These are phyloP conservation scores for Glebionis coronaria DNA, from an alignment of 129 eudicot species.

Conservation along the genomic window DNA sequence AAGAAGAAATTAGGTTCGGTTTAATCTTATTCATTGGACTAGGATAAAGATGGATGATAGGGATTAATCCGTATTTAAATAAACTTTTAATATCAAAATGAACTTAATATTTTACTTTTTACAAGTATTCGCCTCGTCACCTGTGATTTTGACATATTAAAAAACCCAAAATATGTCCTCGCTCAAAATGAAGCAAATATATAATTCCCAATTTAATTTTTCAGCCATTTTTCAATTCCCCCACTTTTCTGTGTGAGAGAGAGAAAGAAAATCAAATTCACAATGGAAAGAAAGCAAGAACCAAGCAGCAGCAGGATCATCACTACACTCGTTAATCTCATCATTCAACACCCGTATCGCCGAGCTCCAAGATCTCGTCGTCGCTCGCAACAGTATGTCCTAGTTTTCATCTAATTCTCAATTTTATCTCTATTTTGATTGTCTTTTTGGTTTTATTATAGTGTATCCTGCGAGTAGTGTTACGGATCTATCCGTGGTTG, in stretches of 20 bases:
- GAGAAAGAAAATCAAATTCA: background rate
- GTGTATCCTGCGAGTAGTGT: constrained; percentile 83
- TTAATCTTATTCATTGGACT: no score
- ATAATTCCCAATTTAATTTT: no score
- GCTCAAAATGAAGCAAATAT: no score
- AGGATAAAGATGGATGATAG: no score
- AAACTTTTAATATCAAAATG: no score
- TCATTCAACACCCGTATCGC: constrained; percentile 77
- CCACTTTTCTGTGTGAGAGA: background rate
- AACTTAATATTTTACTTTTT: no score
- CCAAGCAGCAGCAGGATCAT: constrained; percentile 30
- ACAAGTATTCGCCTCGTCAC: no score
- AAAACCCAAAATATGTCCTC: no score
- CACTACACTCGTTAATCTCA: constrained; percentile 58
- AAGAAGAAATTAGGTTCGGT: no score
- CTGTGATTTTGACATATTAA: no score
- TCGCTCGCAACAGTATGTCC: constrained; percentile 78
- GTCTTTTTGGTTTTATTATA: constrained; percentile 15
- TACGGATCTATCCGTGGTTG: constrained; percentile 70
- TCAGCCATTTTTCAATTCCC: constrained; percentile 24
- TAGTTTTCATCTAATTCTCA: background rate
- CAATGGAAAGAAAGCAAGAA: constrained; percentile 55
- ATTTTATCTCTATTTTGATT: constrained; percentile 6
- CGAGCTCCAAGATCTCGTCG: constrained; percentile 84
- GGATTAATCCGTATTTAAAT: no score